Evolutionary conservation across 129 eudicot genomes (phyloP).

Genomic region (Flaveria trinervia): DNA sequence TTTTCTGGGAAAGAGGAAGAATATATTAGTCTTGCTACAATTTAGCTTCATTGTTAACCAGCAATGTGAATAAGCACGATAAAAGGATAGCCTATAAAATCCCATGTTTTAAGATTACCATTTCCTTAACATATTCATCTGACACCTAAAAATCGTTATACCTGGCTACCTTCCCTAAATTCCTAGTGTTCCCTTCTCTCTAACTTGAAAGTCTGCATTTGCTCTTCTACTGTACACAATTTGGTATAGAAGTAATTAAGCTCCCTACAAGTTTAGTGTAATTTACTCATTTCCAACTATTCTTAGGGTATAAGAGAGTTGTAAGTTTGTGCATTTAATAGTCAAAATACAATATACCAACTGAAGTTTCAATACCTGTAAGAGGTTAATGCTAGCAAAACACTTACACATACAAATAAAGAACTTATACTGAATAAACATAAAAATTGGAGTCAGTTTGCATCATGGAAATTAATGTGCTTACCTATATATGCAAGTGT

Average conservation of each 20-base stretch:
- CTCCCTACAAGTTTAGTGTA: constrained; percentile 6
- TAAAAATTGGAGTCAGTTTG: constrained; percentile 1
- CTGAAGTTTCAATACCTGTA: constrained; percentile 2
- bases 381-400: constrained; percentile 14
- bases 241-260: neutral
- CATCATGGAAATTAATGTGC: constrained; percentile 23
- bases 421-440: neutral
- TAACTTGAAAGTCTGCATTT: neutral
- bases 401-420: constrained; percentile 5
- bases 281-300: neutral
- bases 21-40: neutral
- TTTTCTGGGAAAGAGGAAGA: neutral
- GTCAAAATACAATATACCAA: constrained; percentile 9
- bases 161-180: neutral
- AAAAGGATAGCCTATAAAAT: neutral
- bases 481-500: constrained; percentile 92
- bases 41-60: neutral
- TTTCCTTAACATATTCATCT: constrained; percentile 10
- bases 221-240: neutral
- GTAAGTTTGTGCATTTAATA: neutral
- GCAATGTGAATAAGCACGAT: neutral
- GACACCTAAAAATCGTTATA: constrained; percentile 4
- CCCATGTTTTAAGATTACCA: neutral
- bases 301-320: neutral
- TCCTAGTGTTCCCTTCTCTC: constrained; percentile 21